These are phyloP conservation scores for Dalbergia cultrata DNA, from an alignment of 306 rosid genomes.

Conservation along the genomic window DNA sequence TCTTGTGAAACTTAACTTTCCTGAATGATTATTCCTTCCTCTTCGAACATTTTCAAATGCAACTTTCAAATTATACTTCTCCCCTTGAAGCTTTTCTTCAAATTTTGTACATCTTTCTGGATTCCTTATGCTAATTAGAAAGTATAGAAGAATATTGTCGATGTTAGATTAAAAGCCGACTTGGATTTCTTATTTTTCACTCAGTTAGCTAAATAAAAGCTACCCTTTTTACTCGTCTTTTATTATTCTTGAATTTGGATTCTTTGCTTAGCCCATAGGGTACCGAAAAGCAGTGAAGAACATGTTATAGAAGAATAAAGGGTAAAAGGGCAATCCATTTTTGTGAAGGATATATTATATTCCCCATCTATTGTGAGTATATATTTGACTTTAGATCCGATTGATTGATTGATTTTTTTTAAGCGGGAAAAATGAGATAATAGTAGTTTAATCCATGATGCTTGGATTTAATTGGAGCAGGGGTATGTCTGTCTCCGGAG, in stretches of 20 bases:
- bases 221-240: constrained; percentile 13
- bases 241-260: constrained; percentile 35
- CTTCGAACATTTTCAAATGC: constrained; percentile 1
- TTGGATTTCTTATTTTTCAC: not conserved
- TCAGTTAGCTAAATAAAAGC: constrained; percentile 26
- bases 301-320: constrained; percentile 36
- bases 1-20: constrained; percentile 33
- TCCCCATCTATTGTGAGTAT: constrained; percentile 30
- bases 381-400: constrained; percentile 13
- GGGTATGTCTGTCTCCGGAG: not conserved
- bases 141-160: constrained; percentile 31
- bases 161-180: constrained; percentile 21
- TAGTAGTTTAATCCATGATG: constrained; percentile 35
- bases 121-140: constrained; percentile 20
- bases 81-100: constrained; percentile 7
- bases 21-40: constrained; percentile 14
- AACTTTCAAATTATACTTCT: constrained; percentile 17
- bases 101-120: not conserved
- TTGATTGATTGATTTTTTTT: not conserved
- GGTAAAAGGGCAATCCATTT: constrained; percentile 19
- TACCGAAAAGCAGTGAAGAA: constrained; percentile 1
- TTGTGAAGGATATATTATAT: constrained; percentile 50
- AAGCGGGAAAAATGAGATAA: constrained; percentile 22
- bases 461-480: constrained; percentile 35
- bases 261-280: constrained; percentile 51